Conservation (phyloP, 768 basidiomycete species). For the Tricholoma matsutake region DNA sequence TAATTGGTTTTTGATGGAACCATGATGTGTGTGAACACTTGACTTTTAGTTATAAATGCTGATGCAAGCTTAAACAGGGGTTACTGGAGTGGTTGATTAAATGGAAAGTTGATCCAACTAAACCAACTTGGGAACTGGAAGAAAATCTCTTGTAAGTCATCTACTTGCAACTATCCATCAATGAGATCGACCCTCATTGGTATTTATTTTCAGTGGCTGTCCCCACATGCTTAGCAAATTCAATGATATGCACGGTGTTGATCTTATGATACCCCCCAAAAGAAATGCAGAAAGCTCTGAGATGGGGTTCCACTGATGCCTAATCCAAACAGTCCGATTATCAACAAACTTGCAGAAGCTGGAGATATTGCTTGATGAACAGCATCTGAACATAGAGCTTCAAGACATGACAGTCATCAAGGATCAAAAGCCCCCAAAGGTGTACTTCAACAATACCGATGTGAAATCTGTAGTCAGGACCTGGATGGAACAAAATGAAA, state of each 20-base stretch:
- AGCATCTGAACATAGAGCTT: neutral
- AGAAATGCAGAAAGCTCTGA: neutral
- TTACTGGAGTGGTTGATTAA: neutral
- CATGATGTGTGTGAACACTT: neutral
- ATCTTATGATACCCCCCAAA: neutral
- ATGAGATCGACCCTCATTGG: neutral
- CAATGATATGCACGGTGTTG: neutral
- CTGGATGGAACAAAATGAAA: neutral
- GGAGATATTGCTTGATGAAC: neutral
- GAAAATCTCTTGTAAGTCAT: neutral
- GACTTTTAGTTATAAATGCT: neutral
- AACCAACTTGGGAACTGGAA: neutral
- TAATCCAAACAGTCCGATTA: neutral
- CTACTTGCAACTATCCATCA: neutral
- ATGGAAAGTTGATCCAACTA: neutral
- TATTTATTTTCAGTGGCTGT: neutral
- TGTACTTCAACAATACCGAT: neutral
- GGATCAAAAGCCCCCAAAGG: neutral
- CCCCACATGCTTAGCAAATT: neutral
- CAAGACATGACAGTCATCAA: neutral
- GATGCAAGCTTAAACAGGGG: neutral
- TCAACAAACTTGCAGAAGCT: neutral
- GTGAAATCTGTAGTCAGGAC: neutral
- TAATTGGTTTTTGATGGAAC: neutral
- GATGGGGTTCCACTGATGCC: neutral